Evolutionary conservation across 495 filamentous ascomycete genomes (phyloP).

Genomic region (Talaromyces adpressus): DNA sequence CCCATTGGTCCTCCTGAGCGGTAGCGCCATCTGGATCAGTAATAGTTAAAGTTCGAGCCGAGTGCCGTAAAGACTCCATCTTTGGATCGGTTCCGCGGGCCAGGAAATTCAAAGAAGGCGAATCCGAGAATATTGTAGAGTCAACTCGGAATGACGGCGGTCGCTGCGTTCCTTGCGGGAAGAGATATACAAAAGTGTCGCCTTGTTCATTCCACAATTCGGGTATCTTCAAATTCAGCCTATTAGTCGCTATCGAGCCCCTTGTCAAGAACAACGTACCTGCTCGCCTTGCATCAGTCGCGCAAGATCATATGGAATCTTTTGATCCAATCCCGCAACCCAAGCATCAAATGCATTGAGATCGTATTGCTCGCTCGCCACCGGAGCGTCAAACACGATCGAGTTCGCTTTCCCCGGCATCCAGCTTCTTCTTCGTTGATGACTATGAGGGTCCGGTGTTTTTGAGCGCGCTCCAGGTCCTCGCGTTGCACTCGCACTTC

Average conservation of each 20-base stretch:
- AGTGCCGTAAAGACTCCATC: conserved; percentile 29
- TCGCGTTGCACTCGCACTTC: conserved; percentile 30
- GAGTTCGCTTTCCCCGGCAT: conserved; percentile 39
- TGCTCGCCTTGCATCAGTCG: conserved; percentile 53
- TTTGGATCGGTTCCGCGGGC: conserved; percentile 54
- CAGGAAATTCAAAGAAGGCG: conserved; percentile 58
- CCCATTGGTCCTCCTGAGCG: conserved; percentile 26
- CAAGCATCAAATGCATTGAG: conserved; percentile 54
- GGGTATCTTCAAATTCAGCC: neutral
- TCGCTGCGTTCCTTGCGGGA: conserved; percentile 55
- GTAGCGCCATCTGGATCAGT: conserved; percentile 29
- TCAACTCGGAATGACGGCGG: conserved; percentile 74
- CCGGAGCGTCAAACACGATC: conserved; percentile 26
- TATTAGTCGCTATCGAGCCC: neutral
- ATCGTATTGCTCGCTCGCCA: conserved; percentile 11
- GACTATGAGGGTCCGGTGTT: conserved; percentile 21
- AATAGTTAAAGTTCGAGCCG: conserved; percentile 33
- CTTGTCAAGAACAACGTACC: conserved; percentile 25
- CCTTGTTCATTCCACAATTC: conserved; percentile 87
- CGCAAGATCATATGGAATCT: conserved; percentile 54
- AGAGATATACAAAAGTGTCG: conserved; percentile 79
- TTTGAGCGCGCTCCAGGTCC: conserved; percentile 33
- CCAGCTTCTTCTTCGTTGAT: conserved; percentile 46
- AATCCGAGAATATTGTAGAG: conserved; percentile 64
- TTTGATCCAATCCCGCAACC: conserved; percentile 51